Base-by-base conservation (phyloP, 2,329 filamentous ascomycete genomes). In the Pseudogymnoascus sp. region DNA sequence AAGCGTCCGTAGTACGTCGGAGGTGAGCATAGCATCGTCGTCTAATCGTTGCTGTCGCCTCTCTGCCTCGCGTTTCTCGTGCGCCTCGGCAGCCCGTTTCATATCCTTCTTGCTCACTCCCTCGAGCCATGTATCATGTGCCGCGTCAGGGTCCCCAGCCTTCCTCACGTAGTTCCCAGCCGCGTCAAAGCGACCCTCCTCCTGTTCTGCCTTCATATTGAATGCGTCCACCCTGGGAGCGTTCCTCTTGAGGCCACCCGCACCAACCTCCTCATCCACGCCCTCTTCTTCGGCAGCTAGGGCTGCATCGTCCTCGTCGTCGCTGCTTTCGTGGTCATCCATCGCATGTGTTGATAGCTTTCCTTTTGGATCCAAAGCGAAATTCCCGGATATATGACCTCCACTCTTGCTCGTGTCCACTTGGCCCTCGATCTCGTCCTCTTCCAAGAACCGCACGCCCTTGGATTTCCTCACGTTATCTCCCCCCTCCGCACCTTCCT, bases 171-270 rank as follows among this genome's bases (percentile, higher is more conserved):
- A 99, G 74, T 97, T 99, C 8, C 93, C 93, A 1, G 87, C 79
- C 69, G 94, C 89, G 73, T 99, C 94, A 70, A 97, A 99, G 10
- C 86, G 83, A 1, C 94, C 94, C 69, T 97, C 93, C 71, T 97
- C 92, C 74, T 95, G 87, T 75, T 99, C 94, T 11, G 84, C 79
- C 64, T 85, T 86, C 81, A 99, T 90, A 72, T 99, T 97, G 81
- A 99, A 99, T 2, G 93, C 93, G 74, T 97, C 94, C 5, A 99
- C 82, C 73, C 94, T 91, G 1, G 94, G 94, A 1, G 94, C 94
- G 74, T 97, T 91, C 70, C 87, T 90, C 78, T 97, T 97, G 69
- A 95, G 88, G 1, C 90, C 89, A 12, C 94, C 94, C 1, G 91
- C 88, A 1, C 94, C 94, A 5, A 99, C 80, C 74, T 99, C 94